A percentile compares a stretch with the other conserved stretches of the same genome.
Evolutionary conservation across 2,329 filamentous ascomycete genomes (phyloP).

Genomic region (Torrubiella hemipterigena): DNA sequence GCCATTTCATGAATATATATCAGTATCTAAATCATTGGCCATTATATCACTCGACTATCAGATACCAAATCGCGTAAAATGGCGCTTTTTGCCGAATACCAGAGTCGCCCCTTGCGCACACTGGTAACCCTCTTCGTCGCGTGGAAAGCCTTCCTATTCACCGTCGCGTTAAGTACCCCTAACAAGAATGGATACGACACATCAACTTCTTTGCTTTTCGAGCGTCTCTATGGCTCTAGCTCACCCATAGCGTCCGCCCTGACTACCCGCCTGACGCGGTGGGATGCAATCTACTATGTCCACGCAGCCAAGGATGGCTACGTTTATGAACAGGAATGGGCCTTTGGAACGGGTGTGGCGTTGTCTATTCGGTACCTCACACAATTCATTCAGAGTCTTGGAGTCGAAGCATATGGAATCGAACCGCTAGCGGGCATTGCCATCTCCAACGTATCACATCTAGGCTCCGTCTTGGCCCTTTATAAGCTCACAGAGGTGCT

Average conservation of each 20-base stretch:
- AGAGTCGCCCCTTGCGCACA: conserved; percentile 12
- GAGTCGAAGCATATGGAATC: conserved; percentile 11
- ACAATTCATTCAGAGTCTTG: conserved; percentile 14
- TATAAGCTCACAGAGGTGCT: conserved; percentile 52
- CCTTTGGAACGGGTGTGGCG: conserved; percentile 49
- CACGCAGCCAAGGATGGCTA: conserved; percentile 51
- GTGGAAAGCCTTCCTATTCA: conserved; percentile 59
- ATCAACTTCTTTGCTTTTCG: conserved; percentile 45
- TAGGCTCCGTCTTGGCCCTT: conserved; percentile 61
- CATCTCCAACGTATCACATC: conserved; percentile 64
- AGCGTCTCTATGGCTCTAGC: conserved; percentile 17
- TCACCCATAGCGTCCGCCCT: conserved; percentile 29
- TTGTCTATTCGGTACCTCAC: conserved; percentile 24
- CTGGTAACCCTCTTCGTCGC: conserved; percentile 32
- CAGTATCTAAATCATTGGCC: no score
- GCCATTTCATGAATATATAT: no score
- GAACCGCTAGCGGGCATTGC: conserved; percentile 46
- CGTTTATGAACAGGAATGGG: conserved; percentile 75
- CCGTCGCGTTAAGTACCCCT: conserved; percentile 39
- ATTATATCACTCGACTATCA: no score
- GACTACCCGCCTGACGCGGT: conserved; percentile 52
- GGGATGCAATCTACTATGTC: conserved; percentile 73
- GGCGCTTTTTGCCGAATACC: no score
- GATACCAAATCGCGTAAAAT: no score
- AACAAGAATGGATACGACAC: conserved; percentile 61